phyloP scores from a whole-genome alignment of 306 rosid species.

The Psophocarpus tetragonolobus region DNA sequence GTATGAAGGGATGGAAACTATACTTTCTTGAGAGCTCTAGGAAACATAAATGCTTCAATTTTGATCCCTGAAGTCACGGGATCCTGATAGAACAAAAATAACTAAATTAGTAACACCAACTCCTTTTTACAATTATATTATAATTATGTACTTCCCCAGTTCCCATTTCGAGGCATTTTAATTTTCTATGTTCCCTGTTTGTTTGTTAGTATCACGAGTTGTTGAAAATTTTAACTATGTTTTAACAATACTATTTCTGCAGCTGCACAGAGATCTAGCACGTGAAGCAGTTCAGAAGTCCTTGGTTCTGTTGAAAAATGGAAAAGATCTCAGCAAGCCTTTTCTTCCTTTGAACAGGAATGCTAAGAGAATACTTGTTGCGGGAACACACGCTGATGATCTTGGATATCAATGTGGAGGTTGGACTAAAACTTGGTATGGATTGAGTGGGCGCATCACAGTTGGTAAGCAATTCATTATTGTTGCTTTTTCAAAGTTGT shows the following conservation, averaged over 20 bases:
- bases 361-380: slow-evolving; percentile 71
- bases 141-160: neutral
- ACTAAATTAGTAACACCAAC: neutral
- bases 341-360: slow-evolving; percentile 76
- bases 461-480: slow-evolving; percentile 49
- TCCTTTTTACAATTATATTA: neutral
- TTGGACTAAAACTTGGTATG: slow-evolving; percentile 76
- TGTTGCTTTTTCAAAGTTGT: neutral
- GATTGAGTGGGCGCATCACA: slow-evolving; percentile 65
- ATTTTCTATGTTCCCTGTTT: neutral
- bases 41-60: neutral
- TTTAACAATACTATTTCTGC: slow-evolving; percentile 28
- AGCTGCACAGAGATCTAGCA: slow-evolving; percentile 84
- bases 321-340: slow-evolving; percentile 59
- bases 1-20: neutral
- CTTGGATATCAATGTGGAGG: slow-evolving; percentile 94
- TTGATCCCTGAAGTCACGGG: neutral
- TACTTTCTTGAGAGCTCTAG: neutral
- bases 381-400: slow-evolving; percentile 83
- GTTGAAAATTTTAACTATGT: neutral
- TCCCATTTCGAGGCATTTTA: neutral
- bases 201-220: neutral
- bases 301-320: slow-evolving; percentile 85
- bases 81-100: neutral
- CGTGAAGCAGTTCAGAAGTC: slow-evolving; percentile 88